These are phyloP conservation scores for Neofusicoccum parvum DNA, from an alignment of 2,329 filamentous ascomycete genomes.

Conservation along the genomic window DNA sequence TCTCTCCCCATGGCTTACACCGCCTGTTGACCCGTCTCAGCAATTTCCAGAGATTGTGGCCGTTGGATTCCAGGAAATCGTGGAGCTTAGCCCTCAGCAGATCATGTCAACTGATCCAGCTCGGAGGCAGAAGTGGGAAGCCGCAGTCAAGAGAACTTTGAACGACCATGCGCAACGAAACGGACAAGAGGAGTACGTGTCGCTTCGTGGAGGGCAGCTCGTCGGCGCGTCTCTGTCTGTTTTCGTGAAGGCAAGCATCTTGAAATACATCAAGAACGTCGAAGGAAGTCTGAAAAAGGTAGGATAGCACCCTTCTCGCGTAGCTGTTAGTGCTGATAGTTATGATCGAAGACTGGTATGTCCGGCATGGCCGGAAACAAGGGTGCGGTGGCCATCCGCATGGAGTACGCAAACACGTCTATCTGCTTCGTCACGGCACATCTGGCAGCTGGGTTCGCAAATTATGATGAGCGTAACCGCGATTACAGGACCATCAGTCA, in stretches of 20 bases:
- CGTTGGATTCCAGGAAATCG: conserved; percentile 95
- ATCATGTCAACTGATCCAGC: conserved; percentile 98
- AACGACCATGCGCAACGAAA: conserved; percentile 69
- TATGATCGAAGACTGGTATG: conserved; percentile 67
- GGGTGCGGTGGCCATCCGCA: conserved; percentile 91
- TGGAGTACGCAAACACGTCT: conserved; percentile 90
- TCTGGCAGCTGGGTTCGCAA: conserved; percentile 91
- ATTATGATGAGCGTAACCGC: conserved; percentile 93
- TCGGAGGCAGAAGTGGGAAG: conserved; percentile 83
- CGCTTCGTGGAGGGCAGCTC: conserved; percentile 88
- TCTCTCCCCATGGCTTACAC: conserved; percentile 83
- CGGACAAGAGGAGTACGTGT: conserved; percentile 78
- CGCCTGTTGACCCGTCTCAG: conserved; percentile 58
- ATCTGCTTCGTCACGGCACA: conserved; percentile 97
- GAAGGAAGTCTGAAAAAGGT: conserved; percentile 92
- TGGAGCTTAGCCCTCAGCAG: conserved; percentile 95
- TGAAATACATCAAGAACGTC: conserved; percentile 89
- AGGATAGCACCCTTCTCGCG: conserved; percentile 21
- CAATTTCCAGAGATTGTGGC: conserved; percentile 81
- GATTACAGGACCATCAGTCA: conserved; percentile 89
- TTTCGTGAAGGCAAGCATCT: conserved; percentile 77
- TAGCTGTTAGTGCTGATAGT: conserved; percentile 22
- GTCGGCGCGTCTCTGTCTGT: conserved; percentile 92
- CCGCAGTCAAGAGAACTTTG: conserved; percentile 73
- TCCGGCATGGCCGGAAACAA: conserved; percentile 98